Evolutionary conservation across 345 rosid genomes (phyloP).

Genomic region (Heritiera fomes): DNA sequence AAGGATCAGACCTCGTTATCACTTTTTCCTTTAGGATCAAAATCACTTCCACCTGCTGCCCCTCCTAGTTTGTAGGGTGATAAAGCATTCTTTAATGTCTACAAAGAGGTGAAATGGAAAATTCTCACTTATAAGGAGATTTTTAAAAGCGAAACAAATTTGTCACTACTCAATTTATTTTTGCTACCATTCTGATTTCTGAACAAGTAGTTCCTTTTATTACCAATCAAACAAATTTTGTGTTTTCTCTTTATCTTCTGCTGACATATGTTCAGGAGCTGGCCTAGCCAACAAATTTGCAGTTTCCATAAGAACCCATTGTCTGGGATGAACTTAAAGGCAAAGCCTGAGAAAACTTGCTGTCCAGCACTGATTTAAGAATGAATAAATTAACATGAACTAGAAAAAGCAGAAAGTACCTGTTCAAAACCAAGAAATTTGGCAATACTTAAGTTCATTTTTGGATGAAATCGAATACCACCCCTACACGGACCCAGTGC

Average conservation of each 20-base stretch:
- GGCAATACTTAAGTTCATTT: conserved; percentile 81
- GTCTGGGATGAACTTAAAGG: conserved; percentile 15
- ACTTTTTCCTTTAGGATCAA: conserved; percentile 98
- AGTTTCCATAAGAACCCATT: background rate
- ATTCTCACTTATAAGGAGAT: background rate
- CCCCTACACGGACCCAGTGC: conserved; percentile 98
- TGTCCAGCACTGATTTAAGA: conserved; percentile 6
- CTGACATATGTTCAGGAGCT: background rate
- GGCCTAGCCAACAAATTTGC: background rate
- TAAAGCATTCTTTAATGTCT: conserved; percentile 95
- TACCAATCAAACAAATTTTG: background rate
- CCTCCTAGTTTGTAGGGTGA: conserved; percentile 98
- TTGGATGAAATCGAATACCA: conserved; percentile 93
- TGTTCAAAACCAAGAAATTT: conserved; percentile 97
- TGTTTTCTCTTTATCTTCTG: conserved; percentile 15
- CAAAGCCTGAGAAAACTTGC: conserved; percentile 11
- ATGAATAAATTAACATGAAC: conserved; percentile 18
- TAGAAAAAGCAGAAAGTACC: conserved; percentile 44
- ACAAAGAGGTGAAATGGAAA: conserved; percentile 27
- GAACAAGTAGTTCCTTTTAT: background rate
- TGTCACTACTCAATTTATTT: background rate
- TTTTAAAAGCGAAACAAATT: conserved; percentile 8
- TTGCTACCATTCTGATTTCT: background rate
- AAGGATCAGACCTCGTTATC: conserved; percentile 75
- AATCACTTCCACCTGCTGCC: conserved; percentile 98